These are phyloP conservation scores for Gynandropsis gynandra DNA, from an alignment of 345 rosid genomes.

Conservation along the genomic window DNA sequence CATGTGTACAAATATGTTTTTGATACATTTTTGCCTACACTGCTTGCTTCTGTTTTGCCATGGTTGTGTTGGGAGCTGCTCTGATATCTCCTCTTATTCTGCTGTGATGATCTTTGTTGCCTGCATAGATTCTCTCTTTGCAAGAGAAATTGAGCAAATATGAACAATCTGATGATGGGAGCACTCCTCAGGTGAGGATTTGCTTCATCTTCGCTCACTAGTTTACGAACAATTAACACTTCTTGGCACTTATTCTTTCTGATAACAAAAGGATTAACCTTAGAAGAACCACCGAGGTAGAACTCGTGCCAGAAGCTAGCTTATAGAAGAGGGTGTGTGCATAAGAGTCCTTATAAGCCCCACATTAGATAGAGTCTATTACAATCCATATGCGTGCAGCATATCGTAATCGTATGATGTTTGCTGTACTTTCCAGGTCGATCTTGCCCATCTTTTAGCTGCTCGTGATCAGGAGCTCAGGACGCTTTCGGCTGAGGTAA, in stretches of 20 bases:
- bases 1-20: conserved; percentile 1
- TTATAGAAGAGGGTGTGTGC: too few relatives aligned
- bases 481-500: conserved; percentile 89
- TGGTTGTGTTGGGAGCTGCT: conserved; percentile 3
- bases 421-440: conserved; percentile 47
- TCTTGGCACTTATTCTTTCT: not conserved
- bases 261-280: not conserved
- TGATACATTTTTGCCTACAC: not conserved
- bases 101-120: conserved; percentile 6
- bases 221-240: not conserved
- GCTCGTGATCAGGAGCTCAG: conserved; percentile 93
- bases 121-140: conserved; percentile 65
- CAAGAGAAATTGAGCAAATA: conserved; percentile 93
- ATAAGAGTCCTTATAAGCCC: too few relatives aligned
- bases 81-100: conserved; percentile 3
- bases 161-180: conserved; percentile 76
- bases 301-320: too few relatives aligned
- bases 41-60: not conserved
- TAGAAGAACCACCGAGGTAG: too few relatives aligned
- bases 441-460: conserved; percentile 86
- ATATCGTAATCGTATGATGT: not conserved
- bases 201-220: conserved; percentile 6
- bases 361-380: too few relatives aligned
- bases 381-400: too few relatives aligned
- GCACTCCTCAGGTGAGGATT: conserved; percentile 71